Evolutionary conservation across 352 stramenopile genomes (phyloP), one percentile per base, ranked within the genome.

Genomic region (Phytophthora pistaciae): DNA sequence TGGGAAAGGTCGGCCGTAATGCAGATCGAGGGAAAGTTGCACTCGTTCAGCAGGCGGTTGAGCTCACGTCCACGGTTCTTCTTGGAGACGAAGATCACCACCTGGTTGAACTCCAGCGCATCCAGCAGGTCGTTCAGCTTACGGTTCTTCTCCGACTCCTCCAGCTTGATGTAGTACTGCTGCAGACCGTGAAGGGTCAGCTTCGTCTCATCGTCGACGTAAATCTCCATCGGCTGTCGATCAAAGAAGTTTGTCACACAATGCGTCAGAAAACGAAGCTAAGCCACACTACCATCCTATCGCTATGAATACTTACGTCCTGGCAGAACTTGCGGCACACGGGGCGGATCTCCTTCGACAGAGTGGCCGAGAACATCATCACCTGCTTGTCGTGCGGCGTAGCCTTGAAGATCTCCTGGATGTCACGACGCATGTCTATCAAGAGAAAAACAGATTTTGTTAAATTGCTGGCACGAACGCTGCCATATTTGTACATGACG

Each of bases 311-410:
- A 95, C 90, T 56, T 93, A 97, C 91, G 74, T 99, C 97, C 73
- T 99, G 98, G 85, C 97, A 99, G 80, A 99, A 99, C 88, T 99
- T 99, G 62, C 98, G 96, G 91, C 98, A 99, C 40, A 99, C 97
- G 3, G 97, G 97, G 64, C 98, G 94, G 69, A 99, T 99, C 78
- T 99, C 98, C 88, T 99, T 99, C 79, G 94, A 98, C 59, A 99
- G 85, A 16, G 98, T 99, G 54, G 98, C 98, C 74, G 96, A 99
- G 80, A 99, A 99, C 93, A 99, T 98, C 95, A 99, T 98, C 58
- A 99, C 96, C 79, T 99, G 98, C 91, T 99, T 99, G 83, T 99
- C 97, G 77, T 99, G 97, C 25, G 98, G 98, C 14, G 98, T 99
- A 64, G 97, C 90, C 64, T 91, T 97, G 91, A 99, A 99, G 70